Percentiles rank a stretch among this genome's conserved stretches.
Evolutionary conservation across 352 stramenopile genomes (phyloP).

Genomic region (Globisporangium mamillatum): DNA sequence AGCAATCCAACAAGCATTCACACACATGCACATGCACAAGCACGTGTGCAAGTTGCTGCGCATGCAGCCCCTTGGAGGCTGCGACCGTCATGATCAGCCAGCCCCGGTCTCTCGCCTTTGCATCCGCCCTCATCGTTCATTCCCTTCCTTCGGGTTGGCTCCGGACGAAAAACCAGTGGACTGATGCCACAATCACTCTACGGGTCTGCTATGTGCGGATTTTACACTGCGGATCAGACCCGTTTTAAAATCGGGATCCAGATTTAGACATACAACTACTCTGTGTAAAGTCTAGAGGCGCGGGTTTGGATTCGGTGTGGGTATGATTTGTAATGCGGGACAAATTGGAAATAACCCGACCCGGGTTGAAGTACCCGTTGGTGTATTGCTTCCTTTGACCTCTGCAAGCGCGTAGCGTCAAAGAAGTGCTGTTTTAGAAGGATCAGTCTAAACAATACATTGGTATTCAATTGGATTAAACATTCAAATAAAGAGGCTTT

Average conservation of each 20-base stretch:
- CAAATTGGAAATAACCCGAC: neutral
- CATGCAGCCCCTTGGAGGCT: neutral
- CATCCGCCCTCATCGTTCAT: neutral
- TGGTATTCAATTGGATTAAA: neutral
- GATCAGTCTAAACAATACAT: rapidly evolving
- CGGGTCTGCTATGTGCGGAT: neutral
- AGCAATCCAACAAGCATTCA: neutral
- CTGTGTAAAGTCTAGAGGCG: neutral
- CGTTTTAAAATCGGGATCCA: neutral
- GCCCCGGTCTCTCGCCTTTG: neutral
- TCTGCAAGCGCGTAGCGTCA: neutral
- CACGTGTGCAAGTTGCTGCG: neutral
- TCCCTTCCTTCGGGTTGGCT: neutral
- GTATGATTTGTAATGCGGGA: neutral
- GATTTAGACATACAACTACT: neutral
- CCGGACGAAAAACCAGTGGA: neutral
- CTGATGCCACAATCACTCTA: slow-evolving; percentile 8
- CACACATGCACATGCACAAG: neutral
- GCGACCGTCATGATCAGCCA: neutral
- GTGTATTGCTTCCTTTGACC: neutral
- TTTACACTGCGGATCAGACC: neutral
- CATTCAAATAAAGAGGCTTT: neutral
- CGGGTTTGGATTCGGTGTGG: neutral
- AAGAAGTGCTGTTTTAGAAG: neutral
- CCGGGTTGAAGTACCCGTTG: neutral